A percentile compares a stretch with the other conserved stretches of the same genome.
Evolutionary conservation across 2,329 filamentous ascomycete species (phyloP).

Genomic region (Ophiocordyceps camponoti-floridani): DNA sequence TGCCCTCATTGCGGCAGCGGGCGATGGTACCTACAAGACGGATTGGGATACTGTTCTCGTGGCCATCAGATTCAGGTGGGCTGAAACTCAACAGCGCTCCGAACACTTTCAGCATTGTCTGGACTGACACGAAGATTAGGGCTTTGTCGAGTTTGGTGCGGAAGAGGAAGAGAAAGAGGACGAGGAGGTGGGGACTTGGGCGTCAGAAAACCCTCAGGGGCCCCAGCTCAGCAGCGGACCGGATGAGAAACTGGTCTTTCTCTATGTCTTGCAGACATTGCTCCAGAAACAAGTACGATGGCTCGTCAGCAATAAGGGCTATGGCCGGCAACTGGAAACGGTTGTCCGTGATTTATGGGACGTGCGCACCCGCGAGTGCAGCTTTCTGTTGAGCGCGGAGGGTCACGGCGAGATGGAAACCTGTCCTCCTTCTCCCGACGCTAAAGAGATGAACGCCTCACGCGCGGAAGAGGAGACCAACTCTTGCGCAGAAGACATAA

Average conservation of each 20-base stretch:
- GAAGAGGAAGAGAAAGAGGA: slow-evolving; percentile 53
- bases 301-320: slow-evolving; percentile 46
- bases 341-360: slow-evolving; percentile 77
- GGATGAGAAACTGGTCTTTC: slow-evolving; percentile 57
- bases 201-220: too few species aligned
- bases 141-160: slow-evolving; percentile 35
- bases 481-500: too few species aligned
- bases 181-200: too few species aligned
- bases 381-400: slow-evolving; percentile 14
- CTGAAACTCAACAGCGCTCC: background rate
- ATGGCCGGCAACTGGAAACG: slow-evolving; percentile 58
- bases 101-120: background rate
- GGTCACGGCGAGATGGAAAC: slow-evolving; percentile 12
- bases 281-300: slow-evolving; percentile 66
- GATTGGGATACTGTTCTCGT: slow-evolving; percentile 60
- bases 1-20: slow-evolving; percentile 52
- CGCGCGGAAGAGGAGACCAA: background rate
- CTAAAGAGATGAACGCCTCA: background rate
- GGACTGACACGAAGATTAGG: slow-evolving; percentile 12
- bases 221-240: too few species aligned
- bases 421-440: too few species aligned
- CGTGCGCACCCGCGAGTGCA: slow-evolving; percentile 36
- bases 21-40: slow-evolving; percentile 57
- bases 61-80: slow-evolving; percentile 65
- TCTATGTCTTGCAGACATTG: slow-evolving; percentile 72